Conservation (phyloP, 2,329 filamentous ascomycete genomes). For the Pseudogymnoascus pannorum region DNA sequence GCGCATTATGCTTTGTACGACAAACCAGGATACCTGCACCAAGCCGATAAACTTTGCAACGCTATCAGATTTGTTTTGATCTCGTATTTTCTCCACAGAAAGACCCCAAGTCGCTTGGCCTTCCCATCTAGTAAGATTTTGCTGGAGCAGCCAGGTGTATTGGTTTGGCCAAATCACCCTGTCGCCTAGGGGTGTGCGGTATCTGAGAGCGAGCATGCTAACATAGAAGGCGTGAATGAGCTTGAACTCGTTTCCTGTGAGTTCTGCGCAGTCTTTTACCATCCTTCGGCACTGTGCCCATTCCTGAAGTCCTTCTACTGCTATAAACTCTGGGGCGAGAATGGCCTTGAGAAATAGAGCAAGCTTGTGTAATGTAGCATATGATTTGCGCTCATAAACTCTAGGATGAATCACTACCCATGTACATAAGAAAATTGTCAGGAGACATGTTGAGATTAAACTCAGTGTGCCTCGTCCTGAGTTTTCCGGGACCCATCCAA, state of each 20-base stretch:
- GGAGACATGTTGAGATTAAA: constrained; percentile 27
- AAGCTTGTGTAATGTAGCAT: constrained; percentile 21
- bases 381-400: constrained; percentile 21
- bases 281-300: constrained; percentile 29
- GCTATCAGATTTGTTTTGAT: constrained; percentile 30
- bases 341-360: constrained; percentile 28
- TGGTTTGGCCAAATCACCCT: constrained; percentile 31
- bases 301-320: constrained; percentile 31
- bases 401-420: constrained; percentile 32
- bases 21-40: constrained; percentile 28
- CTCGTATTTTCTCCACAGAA: constrained; percentile 23
- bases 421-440: constrained; percentile 31
- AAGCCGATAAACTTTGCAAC: constrained; percentile 26
- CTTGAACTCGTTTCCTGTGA: constrained; percentile 22
- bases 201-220: constrained; percentile 30
- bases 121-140: constrained; percentile 25
- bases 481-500: constrained; percentile 28
- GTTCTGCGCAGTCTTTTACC: constrained; percentile 21
- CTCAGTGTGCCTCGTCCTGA: constrained; percentile 28
- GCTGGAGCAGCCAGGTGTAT: constrained; percentile 27
- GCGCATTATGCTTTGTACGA: constrained; percentile 28
- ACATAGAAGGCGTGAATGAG: constrained; percentile 30
- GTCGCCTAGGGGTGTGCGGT: constrained; percentile 20
- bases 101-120: constrained; percentile 26
- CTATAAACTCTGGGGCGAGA: constrained; percentile 31